Conservation (phyloP, 1,139 yeast species). For the Candida smagusa region DNA sequence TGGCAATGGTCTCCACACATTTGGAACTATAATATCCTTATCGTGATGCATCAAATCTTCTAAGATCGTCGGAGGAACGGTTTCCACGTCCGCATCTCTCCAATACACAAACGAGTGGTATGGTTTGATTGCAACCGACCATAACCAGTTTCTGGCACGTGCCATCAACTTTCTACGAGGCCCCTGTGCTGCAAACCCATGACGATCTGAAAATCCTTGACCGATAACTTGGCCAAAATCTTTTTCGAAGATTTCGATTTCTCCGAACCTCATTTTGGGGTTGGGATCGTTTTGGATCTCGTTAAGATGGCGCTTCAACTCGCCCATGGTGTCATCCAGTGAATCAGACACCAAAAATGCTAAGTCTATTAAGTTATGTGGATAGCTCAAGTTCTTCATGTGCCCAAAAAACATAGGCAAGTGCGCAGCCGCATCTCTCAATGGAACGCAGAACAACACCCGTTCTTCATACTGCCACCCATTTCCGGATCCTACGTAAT, state of each 20-base stretch:
- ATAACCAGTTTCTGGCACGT: slow-evolving; percentile 52
- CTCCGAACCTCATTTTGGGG: slow-evolving; percentile 46
- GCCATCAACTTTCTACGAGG: slow-evolving; percentile 55
- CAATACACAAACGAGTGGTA: slow-evolving; percentile 53
- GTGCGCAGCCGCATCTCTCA: slow-evolving; percentile 61
- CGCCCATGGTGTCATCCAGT: slow-evolving; percentile 55
- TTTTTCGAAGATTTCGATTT: slow-evolving; percentile 53
- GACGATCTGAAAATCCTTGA: slow-evolving; percentile 51
- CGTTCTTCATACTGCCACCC: slow-evolving; percentile 58
- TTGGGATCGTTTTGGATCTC: slow-evolving; percentile 45
- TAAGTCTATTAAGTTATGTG: slow-evolving; percentile 54
- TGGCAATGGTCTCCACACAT: slow-evolving; percentile 90
- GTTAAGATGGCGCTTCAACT: slow-evolving; percentile 38
- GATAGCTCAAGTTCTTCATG: slow-evolving; percentile 55
- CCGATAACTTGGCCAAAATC: slow-evolving; percentile 54
- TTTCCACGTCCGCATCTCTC: slow-evolving; percentile 56
- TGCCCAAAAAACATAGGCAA: slow-evolving; percentile 61
- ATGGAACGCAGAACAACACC: slow-evolving; percentile 55
- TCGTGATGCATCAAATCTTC: slow-evolving; percentile 56
- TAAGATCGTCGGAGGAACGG: slow-evolving; percentile 48
- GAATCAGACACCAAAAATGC: slow-evolving; percentile 60
- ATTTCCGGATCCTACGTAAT: slow-evolving; percentile 41
- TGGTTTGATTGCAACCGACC: slow-evolving; percentile 51
- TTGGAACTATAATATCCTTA: slow-evolving; percentile 64
- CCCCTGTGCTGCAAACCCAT: slow-evolving; percentile 54